A percentile compares a stretch with the other conserved stretches of the same genome.
Evolutionary conservation across 164 flowering plant genomes (phyloP).

Genomic region (Santalum album): DNA sequence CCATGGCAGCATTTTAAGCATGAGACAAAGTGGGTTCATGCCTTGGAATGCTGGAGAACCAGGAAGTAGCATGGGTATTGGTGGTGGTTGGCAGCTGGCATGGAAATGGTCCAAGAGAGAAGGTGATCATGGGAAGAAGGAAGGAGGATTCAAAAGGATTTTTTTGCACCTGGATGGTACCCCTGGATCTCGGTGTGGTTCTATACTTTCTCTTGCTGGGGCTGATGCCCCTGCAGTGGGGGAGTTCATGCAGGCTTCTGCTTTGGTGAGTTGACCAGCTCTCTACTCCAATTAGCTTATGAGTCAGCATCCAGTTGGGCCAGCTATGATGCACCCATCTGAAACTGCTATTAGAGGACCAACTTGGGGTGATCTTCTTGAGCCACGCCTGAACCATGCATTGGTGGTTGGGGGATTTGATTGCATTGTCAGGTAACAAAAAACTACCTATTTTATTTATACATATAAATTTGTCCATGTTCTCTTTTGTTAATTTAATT

Average conservation of each 20-base stretch:
- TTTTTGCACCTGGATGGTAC: constrained; percentile 48
- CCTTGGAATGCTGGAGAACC: constrained; percentile 28
- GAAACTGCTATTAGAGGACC: constrained; percentile 39
- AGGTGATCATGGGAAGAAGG: constrained; percentile 42
- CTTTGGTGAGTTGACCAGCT: constrained; percentile 59
- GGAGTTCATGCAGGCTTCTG: constrained; percentile 52
- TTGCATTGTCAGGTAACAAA: constrained; percentile 57
- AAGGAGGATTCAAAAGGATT: constrained; percentile 49
- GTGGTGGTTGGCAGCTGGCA: constrained; percentile 74
- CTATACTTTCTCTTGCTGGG: constrained; percentile 44
- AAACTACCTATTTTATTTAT: neutral
- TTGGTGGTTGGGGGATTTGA: constrained; percentile 52
- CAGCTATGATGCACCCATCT: constrained; percentile 45
- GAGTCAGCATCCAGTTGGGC: constrained; percentile 35
- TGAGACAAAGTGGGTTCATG: constrained; percentile 27
- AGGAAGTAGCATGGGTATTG: constrained; percentile 36
- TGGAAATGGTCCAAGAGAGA: constrained; percentile 48
- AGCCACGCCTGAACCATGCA: constrained; percentile 61
- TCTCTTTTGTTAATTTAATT: neutral
- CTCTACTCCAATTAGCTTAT: constrained; percentile 34
- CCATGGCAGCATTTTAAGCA: constrained; percentile 28
- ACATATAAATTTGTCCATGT: neutral
- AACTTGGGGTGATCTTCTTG: constrained; percentile 45
- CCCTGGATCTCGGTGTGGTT: constrained; percentile 41
- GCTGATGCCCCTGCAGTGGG: constrained; percentile 28